Evolutionary conservation across 2,329 filamentous ascomycete species (phyloP), one percentile per base, ranked within the genome.

Genomic region (Colletotrichum endophyticum): DNA sequence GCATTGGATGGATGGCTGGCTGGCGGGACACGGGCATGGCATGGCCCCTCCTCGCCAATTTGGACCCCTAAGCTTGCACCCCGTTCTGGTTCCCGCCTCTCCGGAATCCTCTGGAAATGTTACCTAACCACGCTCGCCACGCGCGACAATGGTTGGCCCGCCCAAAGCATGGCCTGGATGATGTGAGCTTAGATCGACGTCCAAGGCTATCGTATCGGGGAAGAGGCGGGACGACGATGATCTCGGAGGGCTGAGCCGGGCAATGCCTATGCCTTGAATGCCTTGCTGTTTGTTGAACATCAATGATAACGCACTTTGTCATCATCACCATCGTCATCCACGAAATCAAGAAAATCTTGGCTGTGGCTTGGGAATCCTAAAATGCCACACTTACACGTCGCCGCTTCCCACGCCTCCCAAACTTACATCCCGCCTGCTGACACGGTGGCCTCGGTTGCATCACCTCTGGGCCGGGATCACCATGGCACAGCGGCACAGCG

Each of bases 401-500:
- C 19, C 57, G 25, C 27, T 69, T 63, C 53, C 19, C 57, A 32
- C 27, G 39, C 59, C 39, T 49, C 63, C 63, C 32, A 36, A 22
- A 57, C 63, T 30, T 53, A 30, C 28, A 16, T 32, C 13, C 27
- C n/a, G 28, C 49, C 64, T 68, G 69, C 69, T 66, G 70, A 76
- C 74, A 74, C 74, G 70, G 74, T 76, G 74, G 74, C 74, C 74
- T 76, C 44, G 73, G 32, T 66, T 49, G 49, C 66, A 66, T 62
- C 70, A 70, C 64, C 12, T 19, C 32, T 56, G 34, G 49, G 28
- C 44, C n/a, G 34, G 70, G 64, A 66, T 64, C 39, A 62, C 57
- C 70, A 53, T 66, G 64, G 25, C 49, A 59, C 16, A 11, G 30
- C 25, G 30, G 39, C 27, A 49, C 59, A 25, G 28, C n/a, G 39